These are phyloP conservation scores for Trifolium pratense DNA, from an alignment of 306 rosid genomes.

Conservation along the genomic window DNA sequence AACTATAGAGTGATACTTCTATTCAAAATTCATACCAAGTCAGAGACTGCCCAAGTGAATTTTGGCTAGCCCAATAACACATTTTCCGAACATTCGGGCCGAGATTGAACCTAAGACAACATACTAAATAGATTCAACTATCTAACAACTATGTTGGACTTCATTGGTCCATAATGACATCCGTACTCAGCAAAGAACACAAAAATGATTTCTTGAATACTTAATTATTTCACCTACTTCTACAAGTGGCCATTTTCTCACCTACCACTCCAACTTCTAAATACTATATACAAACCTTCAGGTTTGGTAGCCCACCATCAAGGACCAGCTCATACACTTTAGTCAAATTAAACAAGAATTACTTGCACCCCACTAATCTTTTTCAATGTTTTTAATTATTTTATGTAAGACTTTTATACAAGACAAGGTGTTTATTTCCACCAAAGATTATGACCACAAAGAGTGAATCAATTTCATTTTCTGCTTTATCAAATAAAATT, in stretches of 20 bases:
- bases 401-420: not conserved
- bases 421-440: slow-evolving; percentile 8
- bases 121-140: not conserved
- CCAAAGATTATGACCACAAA: slow-evolving; percentile 30
- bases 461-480: slow-evolving; percentile 2
- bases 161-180: slow-evolving; percentile 2
- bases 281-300: slow-evolving; percentile 2
- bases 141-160: not conserved
- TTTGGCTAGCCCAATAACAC: not conserved
- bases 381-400: slow-evolving; percentile 25
- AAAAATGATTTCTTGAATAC: slow-evolving; percentile 18
- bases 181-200: not conserved
- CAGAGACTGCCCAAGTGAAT: not conserved
- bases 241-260: slow-evolving; percentile 23
- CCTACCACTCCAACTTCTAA: slow-evolving; percentile 43
- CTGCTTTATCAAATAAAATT: not conserved
- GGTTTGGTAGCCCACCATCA: slow-evolving; percentile 43
- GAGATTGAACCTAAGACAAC: not conserved
- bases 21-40: not conserved
- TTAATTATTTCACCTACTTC: slow-evolving; percentile 35
- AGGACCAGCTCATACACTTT: slow-evolving; percentile 40
- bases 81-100: too few relatives aligned
- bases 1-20: too few relatives aligned
- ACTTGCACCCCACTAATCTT: slow-evolving; percentile 11
- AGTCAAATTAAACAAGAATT: slow-evolving; percentile 4